Percentiles rank a stretch among this genome's conserved stretches.
Conservation (phyloP, 129 eudicot genomes). For the Escallonia rubra region DNA sequence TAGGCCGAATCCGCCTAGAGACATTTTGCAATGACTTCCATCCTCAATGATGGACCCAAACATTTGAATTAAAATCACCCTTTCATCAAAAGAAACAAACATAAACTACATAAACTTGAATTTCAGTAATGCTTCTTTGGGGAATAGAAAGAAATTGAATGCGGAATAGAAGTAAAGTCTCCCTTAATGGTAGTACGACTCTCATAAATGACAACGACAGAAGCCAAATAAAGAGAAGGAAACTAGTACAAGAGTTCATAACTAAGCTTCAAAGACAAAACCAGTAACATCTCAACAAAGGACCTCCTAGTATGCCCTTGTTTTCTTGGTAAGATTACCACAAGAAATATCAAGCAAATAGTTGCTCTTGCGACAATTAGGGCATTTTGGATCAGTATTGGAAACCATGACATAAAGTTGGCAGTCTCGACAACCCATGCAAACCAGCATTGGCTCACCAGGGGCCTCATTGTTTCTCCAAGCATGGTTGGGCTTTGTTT, state of each 20-base stretch:
- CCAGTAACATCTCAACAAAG: not conserved
- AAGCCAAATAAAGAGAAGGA: not conserved
- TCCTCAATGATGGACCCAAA: too few species aligned
- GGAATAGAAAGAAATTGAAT: too few species aligned
- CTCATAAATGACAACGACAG: not conserved
- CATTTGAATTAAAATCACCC: too few species aligned
- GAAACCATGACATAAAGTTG: not conserved
- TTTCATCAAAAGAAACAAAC: too few species aligned
- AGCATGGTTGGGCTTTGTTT: too few species aligned
- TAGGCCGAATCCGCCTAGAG: too few species aligned
- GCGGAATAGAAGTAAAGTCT: not conserved
- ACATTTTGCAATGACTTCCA: too few species aligned
- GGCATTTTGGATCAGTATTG: not conserved
- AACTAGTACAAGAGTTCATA: not conserved
- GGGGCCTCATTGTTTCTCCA: too few species aligned
- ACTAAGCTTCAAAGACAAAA: not conserved
- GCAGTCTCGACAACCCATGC: not conserved
- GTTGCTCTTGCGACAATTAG: not conserved
- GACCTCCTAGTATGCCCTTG: not conserved
- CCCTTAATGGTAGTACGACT: not conserved
- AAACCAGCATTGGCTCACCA: too few species aligned
- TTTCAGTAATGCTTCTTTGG: too few species aligned
- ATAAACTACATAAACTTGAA: too few species aligned
- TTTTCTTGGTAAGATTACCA: not conserved
- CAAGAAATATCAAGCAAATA: not conserved